These are phyloP conservation scores for Trametes versicolor DNA, from an alignment of 1,284 basidiomycete species.

Conservation along the genomic window DNA sequence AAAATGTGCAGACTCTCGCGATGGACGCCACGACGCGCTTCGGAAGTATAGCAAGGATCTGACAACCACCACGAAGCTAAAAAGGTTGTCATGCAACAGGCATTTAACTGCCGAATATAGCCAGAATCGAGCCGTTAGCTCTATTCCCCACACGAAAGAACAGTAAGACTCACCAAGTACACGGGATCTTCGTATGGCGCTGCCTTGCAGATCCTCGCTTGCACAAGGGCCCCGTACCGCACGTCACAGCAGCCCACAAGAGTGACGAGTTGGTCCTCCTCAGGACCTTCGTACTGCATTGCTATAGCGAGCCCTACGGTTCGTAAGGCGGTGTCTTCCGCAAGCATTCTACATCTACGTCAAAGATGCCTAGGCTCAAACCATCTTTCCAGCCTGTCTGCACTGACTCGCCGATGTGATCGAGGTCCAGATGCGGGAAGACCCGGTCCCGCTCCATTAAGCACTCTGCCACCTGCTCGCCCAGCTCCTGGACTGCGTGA, in stretches of 20 bases:
- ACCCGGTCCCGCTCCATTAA: constrained; percentile 32
- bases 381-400: constrained; percentile 43
- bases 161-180: neutral
- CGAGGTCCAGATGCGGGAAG: constrained; percentile 51
- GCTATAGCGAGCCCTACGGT: neutral
- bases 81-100: neutral
- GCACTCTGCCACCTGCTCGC: constrained; percentile 6
- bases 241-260: too few relatives aligned
- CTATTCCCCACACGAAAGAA: neutral
- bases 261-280: too few relatives aligned
- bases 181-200: neutral
- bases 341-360: constrained; percentile 34
- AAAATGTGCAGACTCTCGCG: neutral
- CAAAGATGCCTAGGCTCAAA: constrained; percentile 47
- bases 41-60: neutral
- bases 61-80: neutral
- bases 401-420: constrained; percentile 48
- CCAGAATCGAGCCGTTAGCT: constrained; percentile 2
- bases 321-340: constrained; percentile 8
- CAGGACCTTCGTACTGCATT: neutral
- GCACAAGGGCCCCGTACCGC: neutral
- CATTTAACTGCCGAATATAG: neutral
- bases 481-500: constrained; percentile 35
- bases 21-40: neutral
- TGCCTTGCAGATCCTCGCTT: neutral